Conservation (phyloP, 768 basidiomycete species). For the Suillus subluteus region DNA sequence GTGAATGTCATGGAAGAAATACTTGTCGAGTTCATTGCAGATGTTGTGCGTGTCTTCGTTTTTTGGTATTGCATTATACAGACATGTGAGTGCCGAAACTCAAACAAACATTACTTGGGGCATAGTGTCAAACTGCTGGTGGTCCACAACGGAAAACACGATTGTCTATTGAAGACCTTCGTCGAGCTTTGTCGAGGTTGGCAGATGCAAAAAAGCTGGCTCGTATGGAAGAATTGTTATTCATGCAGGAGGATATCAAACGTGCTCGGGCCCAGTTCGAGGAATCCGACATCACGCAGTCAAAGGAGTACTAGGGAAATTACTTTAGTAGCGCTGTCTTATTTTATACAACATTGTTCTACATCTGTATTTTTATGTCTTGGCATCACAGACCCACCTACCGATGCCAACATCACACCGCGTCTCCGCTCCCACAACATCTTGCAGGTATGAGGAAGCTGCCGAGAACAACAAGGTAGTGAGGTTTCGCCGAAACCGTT, state of each 20-base stretch:
- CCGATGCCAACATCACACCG: neutral
- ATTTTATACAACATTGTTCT: constrained; percentile 9
- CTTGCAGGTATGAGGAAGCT: neutral
- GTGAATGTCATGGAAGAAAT: constrained; percentile 95
- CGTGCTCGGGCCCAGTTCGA: constrained; percentile 82
- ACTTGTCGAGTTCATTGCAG: constrained; percentile 86
- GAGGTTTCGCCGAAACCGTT: neutral
- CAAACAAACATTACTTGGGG: constrained; percentile 13
- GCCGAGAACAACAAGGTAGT: neutral
- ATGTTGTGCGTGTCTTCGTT: constrained; percentile 65
- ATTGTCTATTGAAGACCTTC: constrained; percentile 85
- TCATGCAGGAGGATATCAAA: constrained; percentile 95
- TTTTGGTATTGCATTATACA: constrained; percentile 12
- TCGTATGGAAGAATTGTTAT: constrained; percentile 87
- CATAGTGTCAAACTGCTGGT: constrained; percentile 75
- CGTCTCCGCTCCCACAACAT: neutral
- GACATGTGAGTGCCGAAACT: constrained; percentile 13
- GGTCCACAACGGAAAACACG: constrained; percentile 69
- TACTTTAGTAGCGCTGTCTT: constrained; percentile 11
- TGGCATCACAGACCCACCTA: neutral
- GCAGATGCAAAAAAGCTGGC: constrained; percentile 94
- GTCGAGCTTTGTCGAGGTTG: constrained; percentile 76
- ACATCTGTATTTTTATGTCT: constrained; percentile 12
- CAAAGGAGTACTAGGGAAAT: constrained; percentile 46
- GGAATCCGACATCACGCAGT: constrained; percentile 50